A percentile compares a stretch with the other conserved stretches of the same genome.
Evolutionary conservation across 1,139 yeast species (phyloP).

Genomic region (Ashbya aceris): DNA sequence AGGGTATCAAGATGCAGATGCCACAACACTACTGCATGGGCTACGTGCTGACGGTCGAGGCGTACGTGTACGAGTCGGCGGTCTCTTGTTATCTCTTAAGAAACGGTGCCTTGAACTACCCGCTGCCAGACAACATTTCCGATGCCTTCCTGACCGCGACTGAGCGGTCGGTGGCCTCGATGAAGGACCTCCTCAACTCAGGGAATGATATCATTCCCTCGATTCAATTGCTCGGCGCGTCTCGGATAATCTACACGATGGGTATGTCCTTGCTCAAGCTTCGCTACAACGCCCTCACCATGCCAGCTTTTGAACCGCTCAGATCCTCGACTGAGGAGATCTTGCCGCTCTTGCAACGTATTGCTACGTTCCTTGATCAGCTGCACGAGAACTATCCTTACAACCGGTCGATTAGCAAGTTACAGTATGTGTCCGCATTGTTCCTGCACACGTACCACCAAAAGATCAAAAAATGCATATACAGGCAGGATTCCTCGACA

Average conservation of each 20-base stretch:
- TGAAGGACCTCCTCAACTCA: slow-evolving; percentile 41
- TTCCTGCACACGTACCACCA: slow-evolving; percentile 53
- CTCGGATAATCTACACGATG: slow-evolving; percentile 59
- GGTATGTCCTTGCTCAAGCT: slow-evolving; percentile 52
- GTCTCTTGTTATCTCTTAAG: slow-evolving; percentile 13
- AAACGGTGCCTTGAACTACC: slow-evolving; percentile 7
- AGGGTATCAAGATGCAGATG: slow-evolving; percentile 25
- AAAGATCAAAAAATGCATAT: slow-evolving; percentile 33
- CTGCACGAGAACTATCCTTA: slow-evolving; percentile 32
- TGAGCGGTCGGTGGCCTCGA: slow-evolving; percentile 44
- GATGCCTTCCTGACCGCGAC: slow-evolving; percentile 44
- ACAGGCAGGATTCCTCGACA: background rate
- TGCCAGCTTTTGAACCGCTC: slow-evolving; percentile 40
- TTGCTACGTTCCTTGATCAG: slow-evolving; percentile 31
- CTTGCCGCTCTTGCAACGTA: slow-evolving; percentile 36
- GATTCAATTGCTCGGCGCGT: slow-evolving; percentile 53
- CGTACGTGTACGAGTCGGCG: slow-evolving; percentile 52
- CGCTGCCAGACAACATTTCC: slow-evolving; percentile 28
- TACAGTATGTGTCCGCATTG: slow-evolving; percentile 45
- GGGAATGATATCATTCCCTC: slow-evolving; percentile 39
- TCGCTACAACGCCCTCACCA: slow-evolving; percentile 45
- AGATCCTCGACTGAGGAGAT: slow-evolving; percentile 45
- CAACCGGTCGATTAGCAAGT: slow-evolving; percentile 45
- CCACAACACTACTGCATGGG: slow-evolving; percentile 37
- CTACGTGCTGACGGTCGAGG: slow-evolving; percentile 58